phyloP scores from a whole-genome alignment of 2,329 filamentous ascomycete genomes.

The Cladosporium sp. region DNA sequence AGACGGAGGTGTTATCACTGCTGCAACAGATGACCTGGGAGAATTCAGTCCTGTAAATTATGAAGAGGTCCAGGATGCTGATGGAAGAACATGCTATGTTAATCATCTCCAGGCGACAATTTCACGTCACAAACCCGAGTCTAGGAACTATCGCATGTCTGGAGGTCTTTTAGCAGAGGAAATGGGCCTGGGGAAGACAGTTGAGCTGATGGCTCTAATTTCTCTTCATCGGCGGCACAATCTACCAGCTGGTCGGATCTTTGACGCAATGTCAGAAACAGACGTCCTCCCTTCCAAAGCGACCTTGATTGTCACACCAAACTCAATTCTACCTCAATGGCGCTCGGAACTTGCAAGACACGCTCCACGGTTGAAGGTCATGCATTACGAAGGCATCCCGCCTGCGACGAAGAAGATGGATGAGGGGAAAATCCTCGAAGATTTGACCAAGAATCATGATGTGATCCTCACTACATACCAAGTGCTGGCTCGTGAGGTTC shows the following conservation, averaged over 20 bases:
- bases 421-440: conserved; percentile 37
- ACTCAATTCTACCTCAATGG: conserved; percentile 58
- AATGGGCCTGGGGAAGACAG: conserved; percentile 77
- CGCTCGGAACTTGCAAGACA: conserved; percentile 52
- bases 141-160: conserved; percentile 38
- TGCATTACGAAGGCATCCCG: conserved; percentile 50
- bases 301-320: conserved; percentile 58
- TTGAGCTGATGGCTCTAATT: conserved; percentile 69
- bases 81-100: conserved; percentile 46
- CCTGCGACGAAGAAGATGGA: conserved; percentile 26
- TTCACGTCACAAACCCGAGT: conserved; percentile 28
- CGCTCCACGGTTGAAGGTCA: conserved; percentile 50
- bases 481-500: conserved; percentile 71
- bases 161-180: conserved; percentile 71
- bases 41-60: conserved; percentile 38
- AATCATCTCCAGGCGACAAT: conserved; percentile 60
- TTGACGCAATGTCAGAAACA: conserved; percentile 37
- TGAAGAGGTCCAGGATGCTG: conserved; percentile 37
- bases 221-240: conserved; percentile 50
- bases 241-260: conserved; percentile 20
- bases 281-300: conserved; percentile 47
- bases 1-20: conserved; percentile 4
- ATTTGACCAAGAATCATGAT: conserved; percentile 44
- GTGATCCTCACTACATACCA: conserved; percentile 59
- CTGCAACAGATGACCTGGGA: not conserved